Evolutionary conservation across 371 early-diverging fungal species (phyloP).

Genomic region (Syncephalastrum monosporum): DNA sequence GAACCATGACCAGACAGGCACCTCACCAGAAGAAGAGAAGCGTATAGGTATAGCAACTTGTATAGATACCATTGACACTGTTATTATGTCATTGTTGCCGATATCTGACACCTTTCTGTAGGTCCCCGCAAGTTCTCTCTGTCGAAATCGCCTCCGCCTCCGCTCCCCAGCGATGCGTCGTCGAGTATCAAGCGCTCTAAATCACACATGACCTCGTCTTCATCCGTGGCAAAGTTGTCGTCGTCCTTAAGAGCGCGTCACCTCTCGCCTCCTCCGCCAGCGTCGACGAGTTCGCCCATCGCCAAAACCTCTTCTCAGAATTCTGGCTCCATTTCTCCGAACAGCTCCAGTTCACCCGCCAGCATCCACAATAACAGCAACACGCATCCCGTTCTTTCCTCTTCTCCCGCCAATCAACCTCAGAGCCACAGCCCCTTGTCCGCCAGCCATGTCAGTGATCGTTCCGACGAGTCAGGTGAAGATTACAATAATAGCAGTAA

Average conservation of each 20-base stretch:
- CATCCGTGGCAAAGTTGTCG: slow-evolving; percentile 26
- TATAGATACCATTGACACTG: too few species aligned
- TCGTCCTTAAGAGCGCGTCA: slow-evolving; percentile 25
- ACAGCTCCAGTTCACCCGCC: slow-evolving; percentile 4
- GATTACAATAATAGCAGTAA: neutral
- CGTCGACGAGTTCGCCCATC: slow-evolving; percentile 24
- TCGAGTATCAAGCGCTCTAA: slow-evolving; percentile 13
- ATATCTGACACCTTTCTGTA: neutral
- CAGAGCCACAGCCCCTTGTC: neutral
- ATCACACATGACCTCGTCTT: slow-evolving; percentile 26
- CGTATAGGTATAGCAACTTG: slow-evolving; percentile 2
- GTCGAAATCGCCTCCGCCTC: slow-evolving; percentile 9
- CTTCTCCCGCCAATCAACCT: too few species aligned
- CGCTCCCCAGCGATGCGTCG: slow-evolving; percentile 2
- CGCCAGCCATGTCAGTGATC: slow-evolving; percentile 16
- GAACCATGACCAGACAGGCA: slow-evolving; percentile 19
- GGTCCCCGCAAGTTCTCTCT: neutral
- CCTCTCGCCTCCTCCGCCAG: slow-evolving; percentile 27
- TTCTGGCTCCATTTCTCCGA: slow-evolving; percentile 14
- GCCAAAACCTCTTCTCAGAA: slow-evolving; percentile 16
- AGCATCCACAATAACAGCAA: slow-evolving; percentile 9
- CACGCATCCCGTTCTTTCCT: neutral
- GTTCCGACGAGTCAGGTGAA: slow-evolving; percentile 11
- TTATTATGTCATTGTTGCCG: too few species aligned
- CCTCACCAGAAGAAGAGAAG: slow-evolving; percentile 15